phyloP scores from a whole-genome alignment of 495 filamentous ascomycete genomes.

The Neurospora terricola region DNA sequence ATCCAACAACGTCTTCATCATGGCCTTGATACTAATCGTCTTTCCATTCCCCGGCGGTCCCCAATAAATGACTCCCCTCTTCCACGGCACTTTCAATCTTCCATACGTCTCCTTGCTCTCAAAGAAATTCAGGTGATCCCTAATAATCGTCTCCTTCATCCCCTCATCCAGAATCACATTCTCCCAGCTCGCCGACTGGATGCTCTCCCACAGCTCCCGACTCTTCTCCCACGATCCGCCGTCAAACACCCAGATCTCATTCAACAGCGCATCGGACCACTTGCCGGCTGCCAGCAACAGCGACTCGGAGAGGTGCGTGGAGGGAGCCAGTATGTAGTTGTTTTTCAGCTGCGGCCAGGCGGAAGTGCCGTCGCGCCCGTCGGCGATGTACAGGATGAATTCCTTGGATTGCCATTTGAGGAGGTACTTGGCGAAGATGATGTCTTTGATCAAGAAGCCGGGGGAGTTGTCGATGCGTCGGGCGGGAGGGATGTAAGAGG shows the following conservation, averaged over 20 bases:
- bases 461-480: slow-evolving; percentile 37
- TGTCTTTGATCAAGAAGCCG: slow-evolving; percentile 31
- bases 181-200: slow-evolving; percentile 49
- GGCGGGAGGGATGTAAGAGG: slow-evolving; percentile 37
- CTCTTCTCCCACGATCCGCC: slow-evolving; percentile 49
- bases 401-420: slow-evolving; percentile 40
- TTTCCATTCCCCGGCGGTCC: slow-evolving; percentile 57
- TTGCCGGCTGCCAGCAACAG: slow-evolving; percentile 41
- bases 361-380: slow-evolving; percentile 35
- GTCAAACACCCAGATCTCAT: slow-evolving; percentile 59
- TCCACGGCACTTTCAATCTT: slow-evolving; percentile 47
- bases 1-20: slow-evolving; percentile 47
- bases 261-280: slow-evolving; percentile 42
- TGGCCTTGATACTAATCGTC: slow-evolving; percentile 59
- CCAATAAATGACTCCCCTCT: slow-evolving; percentile 47
- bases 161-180: slow-evolving; percentile 54
- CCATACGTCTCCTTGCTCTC: slow-evolving; percentile 41
- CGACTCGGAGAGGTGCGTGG: slow-evolving; percentile 33
- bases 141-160: slow-evolving; percentile 50
- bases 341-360: slow-evolving; percentile 22
- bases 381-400: slow-evolving; percentile 44
- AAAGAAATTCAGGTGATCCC: slow-evolving; percentile 54
- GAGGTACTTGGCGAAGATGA: slow-evolving; percentile 45
- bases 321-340: slow-evolving; percentile 41
- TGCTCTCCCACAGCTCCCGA: slow-evolving; percentile 44